Conservation (phyloP, 352 stramenopile species). For the Pythium chondricola region DNA sequence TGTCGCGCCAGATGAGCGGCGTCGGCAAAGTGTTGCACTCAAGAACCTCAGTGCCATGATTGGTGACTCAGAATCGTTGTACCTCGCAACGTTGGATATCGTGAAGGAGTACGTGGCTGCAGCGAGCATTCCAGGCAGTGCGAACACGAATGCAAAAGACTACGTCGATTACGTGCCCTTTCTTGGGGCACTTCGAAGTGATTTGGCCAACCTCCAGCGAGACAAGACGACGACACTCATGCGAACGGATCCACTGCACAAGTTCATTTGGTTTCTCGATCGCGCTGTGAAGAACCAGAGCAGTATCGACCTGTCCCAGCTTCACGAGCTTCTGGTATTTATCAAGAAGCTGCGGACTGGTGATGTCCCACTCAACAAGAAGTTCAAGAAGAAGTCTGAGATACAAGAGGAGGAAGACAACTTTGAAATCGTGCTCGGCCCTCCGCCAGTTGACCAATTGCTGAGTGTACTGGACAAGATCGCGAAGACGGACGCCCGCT, state of each 20-base stretch:
- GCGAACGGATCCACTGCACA: conserved; percentile 74
- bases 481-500: conserved; percentile 55
- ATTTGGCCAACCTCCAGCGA: conserved; percentile 76
- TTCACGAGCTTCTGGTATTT: conserved; percentile 65
- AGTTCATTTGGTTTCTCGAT: conserved; percentile 88
- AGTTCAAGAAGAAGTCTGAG: conserved; percentile 64
- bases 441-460: conserved; percentile 65
- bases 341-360: conserved; percentile 62
- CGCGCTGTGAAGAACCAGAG: conserved; percentile 66
- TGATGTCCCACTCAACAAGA: conserved; percentile 70
- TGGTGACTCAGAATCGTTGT: conserved; percentile 77
- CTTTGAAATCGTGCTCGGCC: conserved; percentile 73
- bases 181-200: conserved; percentile 67
- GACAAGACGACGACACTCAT: conserved; percentile 69
- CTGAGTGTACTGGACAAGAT: conserved; percentile 77
- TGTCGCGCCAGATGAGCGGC: conserved; percentile 49
- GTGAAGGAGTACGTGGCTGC: conserved; percentile 67
- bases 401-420: conserved; percentile 73
- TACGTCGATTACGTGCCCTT: conserved; percentile 83
- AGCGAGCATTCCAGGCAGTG: conserved; percentile 62
- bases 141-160: conserved; percentile 57
- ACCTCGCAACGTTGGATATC: conserved; percentile 73
- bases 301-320: conserved; percentile 53
- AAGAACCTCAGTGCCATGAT: conserved; percentile 71
- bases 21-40: conserved; percentile 58